A percentile compares a stretch with the other conserved stretches of the same genome.
phyloP scores from a whole-genome alignment of 805 yeast genomes.

The Phaffomyces thermotolerans region DNA sequence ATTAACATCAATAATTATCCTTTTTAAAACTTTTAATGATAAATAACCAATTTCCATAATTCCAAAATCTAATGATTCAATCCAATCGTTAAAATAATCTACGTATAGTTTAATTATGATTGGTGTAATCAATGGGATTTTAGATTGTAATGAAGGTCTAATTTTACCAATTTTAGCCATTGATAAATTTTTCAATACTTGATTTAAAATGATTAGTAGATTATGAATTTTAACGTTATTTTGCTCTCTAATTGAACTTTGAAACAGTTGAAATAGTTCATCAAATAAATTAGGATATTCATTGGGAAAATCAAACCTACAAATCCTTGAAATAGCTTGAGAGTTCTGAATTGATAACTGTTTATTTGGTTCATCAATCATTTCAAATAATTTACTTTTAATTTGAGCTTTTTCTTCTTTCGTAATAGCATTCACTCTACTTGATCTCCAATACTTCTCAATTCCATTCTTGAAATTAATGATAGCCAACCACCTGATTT shows the following conservation, averaged over 20 bases:
- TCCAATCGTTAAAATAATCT: slow-evolving; percentile 58
- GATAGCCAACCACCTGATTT: slow-evolving; percentile 77
- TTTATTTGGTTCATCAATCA: slow-evolving; percentile 61
- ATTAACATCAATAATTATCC: slow-evolving; percentile 70
- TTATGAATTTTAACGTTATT: slow-evolving; percentile 54
- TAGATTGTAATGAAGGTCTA: slow-evolving; percentile 66
- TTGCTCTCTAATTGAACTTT: slow-evolving; percentile 33
- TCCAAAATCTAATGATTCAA: slow-evolving; percentile 37
- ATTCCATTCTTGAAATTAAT: slow-evolving; percentile 86
- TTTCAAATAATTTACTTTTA: slow-evolving; percentile 46
- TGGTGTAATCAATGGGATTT: slow-evolving; percentile 57
- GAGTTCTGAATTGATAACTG: slow-evolving; percentile 81
- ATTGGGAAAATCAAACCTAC: slow-evolving; percentile 76
- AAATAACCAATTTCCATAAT: slow-evolving; percentile 71
- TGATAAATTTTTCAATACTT: slow-evolving; percentile 66
- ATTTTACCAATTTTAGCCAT: slow-evolving; percentile 80
- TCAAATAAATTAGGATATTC: slow-evolving; percentile 84
- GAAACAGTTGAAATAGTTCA: slow-evolving; percentile 42
- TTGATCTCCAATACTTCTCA: slow-evolving; percentile 76
- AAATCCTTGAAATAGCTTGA: slow-evolving; percentile 69
- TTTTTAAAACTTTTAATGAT: slow-evolving; percentile 64
- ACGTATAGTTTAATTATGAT: slow-evolving; percentile 53
- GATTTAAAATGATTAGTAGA: slow-evolving; percentile 60
- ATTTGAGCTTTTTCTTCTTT: slow-evolving; percentile 68
- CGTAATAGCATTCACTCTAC: slow-evolving; percentile 45